Base-by-base conservation (phyloP, 768 basidiomycete genomes). In the Boletellus emodensis region DNA sequence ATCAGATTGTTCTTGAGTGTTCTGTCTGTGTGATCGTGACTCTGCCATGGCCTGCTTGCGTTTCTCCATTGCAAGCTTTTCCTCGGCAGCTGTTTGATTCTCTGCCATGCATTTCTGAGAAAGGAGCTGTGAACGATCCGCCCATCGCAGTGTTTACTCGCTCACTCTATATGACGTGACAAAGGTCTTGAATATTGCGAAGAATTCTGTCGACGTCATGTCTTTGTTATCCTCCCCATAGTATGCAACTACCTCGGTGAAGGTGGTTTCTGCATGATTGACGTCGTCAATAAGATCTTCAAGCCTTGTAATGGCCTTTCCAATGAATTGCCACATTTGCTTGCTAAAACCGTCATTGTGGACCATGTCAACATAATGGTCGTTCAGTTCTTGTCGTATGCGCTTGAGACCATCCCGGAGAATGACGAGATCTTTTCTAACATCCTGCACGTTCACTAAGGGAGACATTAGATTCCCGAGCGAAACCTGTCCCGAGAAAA, bases 141-240 rank as follows among this genome's bases (percentile, higher is more conserved):
- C 44, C 12, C 2, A 17, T 46, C 54, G 40, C 10, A 22, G 32
- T 48, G 30, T 13, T 13, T 18, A 35, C 15, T 35, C 47, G 4
- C 75, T 50, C 56, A 90, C 90, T 78, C 77, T 85, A 70, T 94
- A 99, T 2, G 94, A 95, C 0, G 87, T 94, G 24, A 94, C 81
- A 61, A 99, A 99, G 2, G 91, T 96, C 72, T 96, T 94, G 81
- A 98, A 97, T 59, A 95, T 85, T 12, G 84, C 92, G 71, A 92
- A 99, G 73, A 98, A 99, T 61, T 97, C 95, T 3, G 87, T 77
- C 0, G 93, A 91, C 42, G 85, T 72, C 81, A 87, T 84, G 54
- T 75, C 87, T 68, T 86, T 89, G 58, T 90, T 86, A 35, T 96
- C 94, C 68, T 99, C 96, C 11, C 94, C 94, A 62, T 89, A 99